Evolutionary conservation across 257 asterid species (phyloP).

Genomic region (Jacaranda mimosifolia): DNA sequence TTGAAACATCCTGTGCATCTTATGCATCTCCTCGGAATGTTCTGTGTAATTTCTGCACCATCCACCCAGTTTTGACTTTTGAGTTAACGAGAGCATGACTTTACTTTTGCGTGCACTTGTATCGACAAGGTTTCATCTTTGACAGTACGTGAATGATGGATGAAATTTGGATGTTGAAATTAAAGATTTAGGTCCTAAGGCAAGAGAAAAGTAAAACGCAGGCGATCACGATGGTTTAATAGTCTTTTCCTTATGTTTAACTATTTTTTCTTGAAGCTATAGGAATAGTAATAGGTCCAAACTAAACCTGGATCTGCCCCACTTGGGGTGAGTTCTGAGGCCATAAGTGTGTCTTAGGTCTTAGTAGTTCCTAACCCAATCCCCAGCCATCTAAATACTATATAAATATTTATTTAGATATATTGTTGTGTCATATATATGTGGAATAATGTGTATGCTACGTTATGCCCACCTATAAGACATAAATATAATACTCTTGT

Average conservation of each 20-base stretch:
- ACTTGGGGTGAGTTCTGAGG: neutral
- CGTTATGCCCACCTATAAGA: too few species aligned
- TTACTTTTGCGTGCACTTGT: neutral
- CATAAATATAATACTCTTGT: neutral
- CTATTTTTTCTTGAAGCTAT: neutral
- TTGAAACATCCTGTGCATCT: neutral
- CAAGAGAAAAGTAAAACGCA: neutral
- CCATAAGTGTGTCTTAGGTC: neutral
- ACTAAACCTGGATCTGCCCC: neutral
- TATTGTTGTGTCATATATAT: too few species aligned
- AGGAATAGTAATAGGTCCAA: neutral
- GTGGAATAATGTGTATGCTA: too few species aligned
- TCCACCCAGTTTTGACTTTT: neutral
- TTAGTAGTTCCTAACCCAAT: neutral
- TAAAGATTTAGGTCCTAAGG: neutral
- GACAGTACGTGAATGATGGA: neutral
- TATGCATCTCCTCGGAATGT: constrained; percentile 23
- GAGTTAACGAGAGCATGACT: constrained; percentile 17
- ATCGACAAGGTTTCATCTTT: neutral
- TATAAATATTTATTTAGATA: too few species aligned
- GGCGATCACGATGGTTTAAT: neutral
- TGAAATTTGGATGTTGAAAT: neutral
- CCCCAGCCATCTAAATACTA: neutral
- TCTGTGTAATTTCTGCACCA: neutral
- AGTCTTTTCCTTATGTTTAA: neutral